Percentiles rank a stretch among this genome's conserved stretches.
phyloP scores from a whole-genome alignment of 1,139 yeast species.

The Saccharomyces hybrid region DNA sequence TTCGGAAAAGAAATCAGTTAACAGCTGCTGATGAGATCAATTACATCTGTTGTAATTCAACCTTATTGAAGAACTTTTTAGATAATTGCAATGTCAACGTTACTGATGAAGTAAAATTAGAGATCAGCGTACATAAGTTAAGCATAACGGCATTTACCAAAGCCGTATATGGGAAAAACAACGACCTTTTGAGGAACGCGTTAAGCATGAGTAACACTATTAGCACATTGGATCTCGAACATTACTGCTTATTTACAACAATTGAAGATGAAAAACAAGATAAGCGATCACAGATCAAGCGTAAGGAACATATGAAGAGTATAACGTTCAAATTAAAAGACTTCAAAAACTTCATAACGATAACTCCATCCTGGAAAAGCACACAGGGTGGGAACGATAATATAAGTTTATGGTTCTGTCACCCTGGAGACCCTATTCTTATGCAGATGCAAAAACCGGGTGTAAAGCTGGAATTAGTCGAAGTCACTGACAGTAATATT shows the following conservation, averaged over 20 bases:
- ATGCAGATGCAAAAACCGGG: conserved; percentile 34
- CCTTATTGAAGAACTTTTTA: conserved; percentile 42
- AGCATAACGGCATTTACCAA: conserved; percentile 48
- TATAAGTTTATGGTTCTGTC: conserved; percentile 42
- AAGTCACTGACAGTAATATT: conserved; percentile 38
- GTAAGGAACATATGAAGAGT: conserved; percentile 18
- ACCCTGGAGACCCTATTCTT: conserved; percentile 49
- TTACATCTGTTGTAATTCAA: conserved; percentile 40
- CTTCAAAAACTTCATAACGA: conserved; percentile 44
- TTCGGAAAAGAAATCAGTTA: conserved; percentile 11
- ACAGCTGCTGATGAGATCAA: conserved; percentile 30
- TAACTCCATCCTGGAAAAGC: conserved; percentile 27
- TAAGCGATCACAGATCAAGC: conserved; percentile 13
- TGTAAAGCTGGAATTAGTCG: conserved; percentile 35
- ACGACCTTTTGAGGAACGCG: conserved; percentile 49
- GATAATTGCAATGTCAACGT: conserved; percentile 38
- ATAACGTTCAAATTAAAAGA: conserved; percentile 43
- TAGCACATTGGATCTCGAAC: conserved; percentile 40
- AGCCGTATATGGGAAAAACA: conserved; percentile 42
- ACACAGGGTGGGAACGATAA: conserved; percentile 23
- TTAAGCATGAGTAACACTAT: conserved; percentile 49
- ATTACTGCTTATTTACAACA: conserved; percentile 27
- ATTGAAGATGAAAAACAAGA: conserved; percentile 18
- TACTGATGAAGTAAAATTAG: conserved; percentile 50
- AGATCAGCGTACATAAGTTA: conserved; percentile 38